phyloP scores from a whole-genome alignment of 495 filamentous ascomycete genomes.

The Trichoderma erinaceum region DNA sequence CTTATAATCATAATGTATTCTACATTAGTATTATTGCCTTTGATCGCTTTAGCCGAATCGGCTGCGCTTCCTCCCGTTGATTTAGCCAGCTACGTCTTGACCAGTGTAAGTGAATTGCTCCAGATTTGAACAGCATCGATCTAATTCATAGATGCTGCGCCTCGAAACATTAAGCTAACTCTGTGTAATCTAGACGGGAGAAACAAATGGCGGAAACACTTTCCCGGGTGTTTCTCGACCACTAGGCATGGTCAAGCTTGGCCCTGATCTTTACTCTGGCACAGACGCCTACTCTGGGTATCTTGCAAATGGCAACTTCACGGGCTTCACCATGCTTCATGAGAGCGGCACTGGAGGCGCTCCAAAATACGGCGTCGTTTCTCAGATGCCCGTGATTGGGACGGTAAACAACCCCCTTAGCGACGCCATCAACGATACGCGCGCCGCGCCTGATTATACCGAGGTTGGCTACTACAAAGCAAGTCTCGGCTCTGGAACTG shows the following conservation, averaged over 20 bases:
- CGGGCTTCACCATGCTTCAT: slow-evolving; percentile 68
- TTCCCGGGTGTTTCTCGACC: slow-evolving; percentile 62
- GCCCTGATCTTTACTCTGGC: slow-evolving; percentile 53
- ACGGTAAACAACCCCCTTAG: slow-evolving; percentile 54
- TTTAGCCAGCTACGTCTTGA: slow-evolving; percentile 15
- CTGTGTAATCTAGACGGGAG: slow-evolving; percentile 28
- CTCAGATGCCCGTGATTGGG: slow-evolving; percentile 54
- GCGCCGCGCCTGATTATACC: slow-evolving; percentile 46
- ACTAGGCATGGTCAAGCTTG: slow-evolving; percentile 66
- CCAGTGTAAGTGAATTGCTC: slow-evolving; percentile 10
- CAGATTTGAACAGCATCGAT: too few species aligned
- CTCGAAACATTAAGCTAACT: background rate
- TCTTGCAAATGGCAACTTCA: slow-evolving; percentile 51
- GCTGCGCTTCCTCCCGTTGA: slow-evolving; percentile 3
- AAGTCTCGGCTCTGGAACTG: slow-evolving; percentile 45
- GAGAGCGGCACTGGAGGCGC: slow-evolving; percentile 70
- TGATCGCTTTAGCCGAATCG: background rate
- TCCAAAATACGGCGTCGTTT: slow-evolving; percentile 67
- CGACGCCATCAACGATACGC: slow-evolving; percentile 43
- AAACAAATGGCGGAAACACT: slow-evolving; percentile 54
- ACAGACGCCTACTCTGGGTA: slow-evolving; percentile 64
- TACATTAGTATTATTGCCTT: background rate
- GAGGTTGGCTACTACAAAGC: slow-evolving; percentile 62
- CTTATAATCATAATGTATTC: slow-evolving; percentile 10
- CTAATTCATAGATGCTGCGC: background rate